phyloP scores from a whole-genome alignment of 306 rosid genomes.

The Senna tora region DNA sequence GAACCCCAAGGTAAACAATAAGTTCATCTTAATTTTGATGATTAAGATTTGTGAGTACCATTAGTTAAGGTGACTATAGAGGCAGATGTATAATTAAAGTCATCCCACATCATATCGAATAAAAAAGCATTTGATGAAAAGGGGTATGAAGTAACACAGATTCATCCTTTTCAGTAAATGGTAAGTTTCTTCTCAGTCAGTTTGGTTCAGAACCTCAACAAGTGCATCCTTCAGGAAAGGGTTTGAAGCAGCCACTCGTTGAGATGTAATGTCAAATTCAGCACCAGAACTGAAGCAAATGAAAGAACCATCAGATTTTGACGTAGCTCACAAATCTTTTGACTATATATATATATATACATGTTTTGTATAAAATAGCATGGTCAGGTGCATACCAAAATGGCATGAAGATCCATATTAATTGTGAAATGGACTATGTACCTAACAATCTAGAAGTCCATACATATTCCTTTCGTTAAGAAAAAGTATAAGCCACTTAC shows the following conservation, averaged over 20 bases:
- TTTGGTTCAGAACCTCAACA: constrained; percentile 60
- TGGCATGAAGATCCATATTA: constrained; percentile 37
- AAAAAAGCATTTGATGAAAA: constrained; percentile 28
- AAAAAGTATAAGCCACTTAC: constrained; percentile 61
- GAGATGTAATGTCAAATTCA: constrained; percentile 83
- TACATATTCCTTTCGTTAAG: constrained; percentile 27
- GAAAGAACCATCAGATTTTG: constrained; percentile 38
- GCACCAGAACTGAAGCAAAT: constrained; percentile 78
- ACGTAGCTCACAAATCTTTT: background rate
- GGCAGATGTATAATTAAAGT: background rate
- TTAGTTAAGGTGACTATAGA: background rate
- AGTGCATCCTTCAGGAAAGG: constrained; percentile 75
- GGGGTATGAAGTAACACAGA: constrained; percentile 6
- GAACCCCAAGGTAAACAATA: too few species aligned
- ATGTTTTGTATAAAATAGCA: constrained; percentile 26
- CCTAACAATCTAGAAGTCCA: constrained; percentile 44
- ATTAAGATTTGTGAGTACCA: background rate
- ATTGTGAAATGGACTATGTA: constrained; percentile 34
- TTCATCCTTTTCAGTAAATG: constrained; percentile 25
- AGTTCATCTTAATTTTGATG: background rate
- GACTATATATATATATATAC: too few species aligned
- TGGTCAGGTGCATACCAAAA: constrained; percentile 18
- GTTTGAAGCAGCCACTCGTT: constrained; percentile 89
- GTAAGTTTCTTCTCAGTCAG: constrained; percentile 49
- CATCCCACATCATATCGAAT: too few species aligned